Percentiles rank a stretch among this genome's conserved stretches.
Conservation (phyloP, 208 protist genomes). For the Crithidia expoeki region DNA sequence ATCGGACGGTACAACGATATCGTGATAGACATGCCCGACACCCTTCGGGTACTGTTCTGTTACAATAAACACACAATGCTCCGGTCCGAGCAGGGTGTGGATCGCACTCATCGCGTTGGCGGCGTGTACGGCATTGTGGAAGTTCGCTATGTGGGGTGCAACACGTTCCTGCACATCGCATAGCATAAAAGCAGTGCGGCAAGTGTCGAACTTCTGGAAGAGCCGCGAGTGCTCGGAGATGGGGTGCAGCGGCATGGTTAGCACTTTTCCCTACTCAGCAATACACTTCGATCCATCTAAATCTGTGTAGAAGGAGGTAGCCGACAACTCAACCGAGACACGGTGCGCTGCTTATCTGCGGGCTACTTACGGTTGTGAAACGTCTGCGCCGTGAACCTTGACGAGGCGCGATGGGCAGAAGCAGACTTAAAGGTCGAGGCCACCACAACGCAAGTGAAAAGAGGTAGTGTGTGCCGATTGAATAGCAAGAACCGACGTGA, state of each 20-base stretch:
- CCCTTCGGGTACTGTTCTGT: slow-evolving; percentile 62
- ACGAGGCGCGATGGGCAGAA: too few species aligned
- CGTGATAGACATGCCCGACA: slow-evolving; percentile 32
- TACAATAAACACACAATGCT: slow-evolving; percentile 48
- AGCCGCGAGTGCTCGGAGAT: slow-evolving; percentile 32
- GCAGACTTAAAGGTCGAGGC: too few species aligned
- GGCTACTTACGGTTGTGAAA: too few species aligned
- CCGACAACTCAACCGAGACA: too few species aligned
- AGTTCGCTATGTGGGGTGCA: slow-evolving; percentile 39
- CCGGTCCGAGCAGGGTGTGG: slow-evolving; percentile 32
- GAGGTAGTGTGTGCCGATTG: too few species aligned
- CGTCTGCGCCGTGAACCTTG: too few species aligned
- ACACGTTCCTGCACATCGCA: slow-evolving; percentile 73
- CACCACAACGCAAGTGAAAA: too few species aligned
- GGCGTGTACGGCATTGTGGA: slow-evolving; percentile 48
- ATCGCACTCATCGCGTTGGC: slow-evolving; percentile 47
- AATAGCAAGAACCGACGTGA: too few species aligned
- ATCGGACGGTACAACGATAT: slow-evolving; percentile 47
- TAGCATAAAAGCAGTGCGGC: slow-evolving; percentile 70
- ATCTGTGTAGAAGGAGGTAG: not conserved
- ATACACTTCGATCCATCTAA: too few species aligned
- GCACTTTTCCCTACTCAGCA: too few species aligned
- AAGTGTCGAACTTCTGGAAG: slow-evolving; percentile 37
- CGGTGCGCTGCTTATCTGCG: too few species aligned
- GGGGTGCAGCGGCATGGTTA: slow-evolving; percentile 17